Percentiles rank a stretch among this genome's conserved stretches.
Conservation (phyloP, 495 filamentous ascomycete species). For the Aspergillus egyptiacus region DNA sequence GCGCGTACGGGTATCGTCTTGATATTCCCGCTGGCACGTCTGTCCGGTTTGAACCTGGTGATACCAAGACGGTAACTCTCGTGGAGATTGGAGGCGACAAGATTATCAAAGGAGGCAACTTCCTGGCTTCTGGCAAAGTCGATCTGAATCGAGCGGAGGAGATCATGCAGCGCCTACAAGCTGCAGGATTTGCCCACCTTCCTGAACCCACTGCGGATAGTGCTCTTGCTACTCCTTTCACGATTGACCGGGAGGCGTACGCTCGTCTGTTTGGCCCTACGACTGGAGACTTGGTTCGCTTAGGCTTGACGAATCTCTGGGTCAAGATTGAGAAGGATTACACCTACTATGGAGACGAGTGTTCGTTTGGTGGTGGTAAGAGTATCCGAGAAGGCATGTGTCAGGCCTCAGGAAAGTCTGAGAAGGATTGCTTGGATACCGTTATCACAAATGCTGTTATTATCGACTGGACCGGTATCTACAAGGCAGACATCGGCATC, state of each 20-base stretch:
- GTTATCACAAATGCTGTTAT: constrained; percentile 91
- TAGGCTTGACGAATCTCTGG: constrained; percentile 88
- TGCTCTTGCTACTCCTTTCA: constrained; percentile 50
- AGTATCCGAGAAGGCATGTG: constrained; percentile 95
- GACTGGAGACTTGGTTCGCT: constrained; percentile 71
- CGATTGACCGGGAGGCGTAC: constrained; percentile 75
- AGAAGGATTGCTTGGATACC: constrained; percentile 71
- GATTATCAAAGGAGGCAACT: constrained; percentile 82
- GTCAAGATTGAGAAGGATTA: constrained; percentile 84
- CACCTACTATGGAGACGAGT: constrained; percentile 87
- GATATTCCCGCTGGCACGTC: constrained; percentile 91
- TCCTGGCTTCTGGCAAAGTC: constrained; percentile 65
- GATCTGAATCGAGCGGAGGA: constrained; percentile 55
- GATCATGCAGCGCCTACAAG: constrained; percentile 59
- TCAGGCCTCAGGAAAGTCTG: constrained; percentile 70
- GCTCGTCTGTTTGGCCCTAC: constrained; percentile 90
- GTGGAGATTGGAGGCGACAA: constrained; percentile 83
- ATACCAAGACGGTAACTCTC: constrained; percentile 84
- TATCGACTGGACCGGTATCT: constrained; percentile 88
- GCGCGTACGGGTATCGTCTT: constrained; percentile 77
- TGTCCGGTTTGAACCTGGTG: constrained; percentile 91
- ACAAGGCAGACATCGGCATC: constrained; percentile 95
- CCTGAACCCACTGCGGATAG: constrained; percentile 56
- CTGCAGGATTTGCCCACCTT: constrained; percentile 70
- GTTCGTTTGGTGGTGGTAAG: constrained; percentile 93